Evolutionary conservation across 768 basidiomycete genomes (phyloP).

Genomic region (Termitomyces sp.): DNA sequence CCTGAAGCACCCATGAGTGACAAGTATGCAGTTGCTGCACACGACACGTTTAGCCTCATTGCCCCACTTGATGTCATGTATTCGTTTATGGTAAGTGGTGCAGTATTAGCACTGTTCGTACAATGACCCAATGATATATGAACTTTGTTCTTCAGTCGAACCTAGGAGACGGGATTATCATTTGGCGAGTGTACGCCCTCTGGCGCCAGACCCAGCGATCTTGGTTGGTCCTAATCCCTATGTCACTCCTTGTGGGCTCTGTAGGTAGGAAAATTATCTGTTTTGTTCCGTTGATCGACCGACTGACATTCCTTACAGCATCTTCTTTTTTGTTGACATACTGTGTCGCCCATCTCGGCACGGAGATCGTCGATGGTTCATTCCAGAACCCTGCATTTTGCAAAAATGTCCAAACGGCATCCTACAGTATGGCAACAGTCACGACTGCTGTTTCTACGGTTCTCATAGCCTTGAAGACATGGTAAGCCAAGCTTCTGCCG

Average conservation of each 20-base stretch:
- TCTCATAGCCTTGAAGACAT: conserved; percentile 14
- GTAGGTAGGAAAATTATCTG: neutral
- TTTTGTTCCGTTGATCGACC: too few relatives aligned
- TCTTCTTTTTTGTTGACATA: conserved; percentile 8
- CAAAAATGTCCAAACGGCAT: conserved; percentile 9
- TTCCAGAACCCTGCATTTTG: conserved; percentile 14
- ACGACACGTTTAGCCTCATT: conserved; percentile 4
- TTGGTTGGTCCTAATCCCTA: conserved; percentile 5
- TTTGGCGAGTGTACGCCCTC: conserved; percentile 15
- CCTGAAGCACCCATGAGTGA: conserved; percentile 3
- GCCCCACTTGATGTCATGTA: conserved; percentile 6
- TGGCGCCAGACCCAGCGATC: neutral
- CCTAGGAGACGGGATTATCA: conserved; percentile 11
- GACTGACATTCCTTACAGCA: neutral
- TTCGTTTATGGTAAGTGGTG: conserved; percentile 10
- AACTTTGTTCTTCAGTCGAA: conserved; percentile 1
- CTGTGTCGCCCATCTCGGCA: conserved; percentile 12
- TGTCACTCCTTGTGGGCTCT: conserved; percentile 8
- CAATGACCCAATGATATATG: neutral
- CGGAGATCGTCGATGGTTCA: conserved; percentile 13
- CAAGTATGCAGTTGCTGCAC: conserved; percentile 9
- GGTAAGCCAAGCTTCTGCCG: neutral
- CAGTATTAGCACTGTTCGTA: neutral
- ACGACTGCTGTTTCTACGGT: conserved; percentile 14
- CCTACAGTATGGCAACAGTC: conserved; percentile 10